Percentiles rank a stretch among this genome's conserved stretches.
These are phyloP conservation scores for Blepharisma stoltei DNA, from an alignment of 73 alveolate species.

Conservation along the genomic window DNA sequence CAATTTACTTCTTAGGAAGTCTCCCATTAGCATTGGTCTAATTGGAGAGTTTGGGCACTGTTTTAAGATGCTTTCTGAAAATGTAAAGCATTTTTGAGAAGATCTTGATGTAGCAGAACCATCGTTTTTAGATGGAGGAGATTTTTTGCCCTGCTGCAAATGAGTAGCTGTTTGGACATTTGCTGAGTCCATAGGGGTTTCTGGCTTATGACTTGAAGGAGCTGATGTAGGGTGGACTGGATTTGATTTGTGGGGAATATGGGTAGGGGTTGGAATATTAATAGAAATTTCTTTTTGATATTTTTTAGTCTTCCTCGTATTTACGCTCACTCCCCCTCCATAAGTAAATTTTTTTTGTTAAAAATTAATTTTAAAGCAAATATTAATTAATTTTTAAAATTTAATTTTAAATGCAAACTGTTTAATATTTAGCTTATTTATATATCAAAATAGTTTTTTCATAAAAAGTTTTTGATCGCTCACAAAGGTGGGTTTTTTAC, in stretches of 20 bases:
- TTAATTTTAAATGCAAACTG: too few species aligned
- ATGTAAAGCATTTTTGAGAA: neutral
- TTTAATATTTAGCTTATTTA: too few species aligned
- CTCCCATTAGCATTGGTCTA: conserved; percentile 30
- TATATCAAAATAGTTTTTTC: too few species aligned
- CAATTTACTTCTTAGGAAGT: neutral
- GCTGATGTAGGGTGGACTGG: neutral
- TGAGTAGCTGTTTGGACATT: conserved; percentile 1
- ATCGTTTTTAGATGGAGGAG: neutral
- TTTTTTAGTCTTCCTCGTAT: neutral
- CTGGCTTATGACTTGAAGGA: neutral
- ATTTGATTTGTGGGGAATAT: neutral
- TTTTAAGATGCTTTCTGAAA: conserved; percentile 23
- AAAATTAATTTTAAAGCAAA: too few species aligned
- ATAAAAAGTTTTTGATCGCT: too few species aligned
- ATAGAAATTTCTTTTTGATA: conserved; percentile 16
- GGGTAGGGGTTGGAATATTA: conserved; percentile 26
- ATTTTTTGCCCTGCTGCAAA: neutral
- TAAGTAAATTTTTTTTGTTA: too few species aligned
- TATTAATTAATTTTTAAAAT: too few species aligned
- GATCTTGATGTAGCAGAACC: neutral
- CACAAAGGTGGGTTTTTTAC: too few species aligned
- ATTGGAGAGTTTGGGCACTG: neutral
- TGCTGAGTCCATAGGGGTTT: neutral
- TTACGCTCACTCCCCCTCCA: neutral